These are phyloP conservation scores for Halteria grandinella DNA, from an alignment of 73 alveolate species.

Conservation along the genomic window DNA sequence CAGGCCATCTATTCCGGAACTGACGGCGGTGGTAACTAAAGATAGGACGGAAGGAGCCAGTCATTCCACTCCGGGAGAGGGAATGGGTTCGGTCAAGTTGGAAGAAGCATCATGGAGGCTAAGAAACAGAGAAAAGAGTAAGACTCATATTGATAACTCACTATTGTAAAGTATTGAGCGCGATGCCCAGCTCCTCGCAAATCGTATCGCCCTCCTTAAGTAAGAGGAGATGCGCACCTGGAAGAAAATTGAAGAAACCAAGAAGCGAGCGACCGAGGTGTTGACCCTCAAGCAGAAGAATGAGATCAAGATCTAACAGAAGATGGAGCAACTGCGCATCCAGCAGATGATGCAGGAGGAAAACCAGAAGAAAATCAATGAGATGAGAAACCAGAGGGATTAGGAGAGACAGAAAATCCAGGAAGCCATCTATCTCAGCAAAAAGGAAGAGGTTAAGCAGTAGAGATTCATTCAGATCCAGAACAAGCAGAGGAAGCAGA, in stretches of 20 bases:
- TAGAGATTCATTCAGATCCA: conserved; percentile 3
- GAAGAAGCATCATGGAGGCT: too few relatives aligned
- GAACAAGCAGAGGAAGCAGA: conserved; percentile 29
- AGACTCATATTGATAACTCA: not conserved
- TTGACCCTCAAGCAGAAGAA: conserved; percentile 39
- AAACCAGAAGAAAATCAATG: conserved; percentile 18
- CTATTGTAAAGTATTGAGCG: conserved; percentile 25
- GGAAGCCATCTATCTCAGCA: conserved; percentile 49
- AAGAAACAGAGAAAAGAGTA: conserved; percentile 49
- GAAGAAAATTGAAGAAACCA: conserved; percentile 59
- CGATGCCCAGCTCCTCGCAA: conserved; percentile 53
- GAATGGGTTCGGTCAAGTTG: too few relatives aligned
- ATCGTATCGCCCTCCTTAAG: conserved; percentile 57
- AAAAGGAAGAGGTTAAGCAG: conserved; percentile 51
- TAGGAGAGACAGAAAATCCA: conserved; percentile 49
- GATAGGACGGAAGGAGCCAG: conserved; percentile 18
- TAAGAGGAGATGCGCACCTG: conserved; percentile 55
- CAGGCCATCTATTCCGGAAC: not conserved
- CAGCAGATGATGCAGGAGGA: conserved; percentile 25
- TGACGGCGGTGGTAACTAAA: not conserved
- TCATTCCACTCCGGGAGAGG: conserved; percentile 47
- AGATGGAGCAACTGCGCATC: conserved; percentile 1
- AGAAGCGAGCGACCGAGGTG: conserved; percentile 58
- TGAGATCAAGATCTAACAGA: not conserved
- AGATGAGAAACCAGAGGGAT: conserved; percentile 53